Evolutionary conservation across 164 flowering plant genomes (phyloP).

Genomic region (Umbellularia californica): DNA sequence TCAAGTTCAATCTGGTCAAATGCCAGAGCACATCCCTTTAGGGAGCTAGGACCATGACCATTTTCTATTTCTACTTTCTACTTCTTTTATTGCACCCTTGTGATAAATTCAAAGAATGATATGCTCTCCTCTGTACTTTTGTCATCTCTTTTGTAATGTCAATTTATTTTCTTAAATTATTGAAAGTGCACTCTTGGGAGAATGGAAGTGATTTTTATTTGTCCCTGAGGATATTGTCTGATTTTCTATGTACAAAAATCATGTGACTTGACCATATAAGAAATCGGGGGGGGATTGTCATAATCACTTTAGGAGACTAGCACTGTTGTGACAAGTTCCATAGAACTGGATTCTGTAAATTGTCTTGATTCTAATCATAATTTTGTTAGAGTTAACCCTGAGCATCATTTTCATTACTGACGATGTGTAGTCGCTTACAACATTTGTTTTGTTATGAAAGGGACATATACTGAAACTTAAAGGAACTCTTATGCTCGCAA

Average conservation of each 20-base stretch:
- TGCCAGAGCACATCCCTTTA: not conserved
- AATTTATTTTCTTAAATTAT: no score
- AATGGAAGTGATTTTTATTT: no score
- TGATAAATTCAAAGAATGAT: no score
- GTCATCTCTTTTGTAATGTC: no score
- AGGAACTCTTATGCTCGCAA: constrained; percentile 94
- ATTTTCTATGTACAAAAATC: no score
- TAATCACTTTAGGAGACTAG: not conserved
- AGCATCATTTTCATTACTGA: not conserved
- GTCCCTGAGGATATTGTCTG: no score
- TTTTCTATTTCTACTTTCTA: no score
- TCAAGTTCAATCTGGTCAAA: not conserved
- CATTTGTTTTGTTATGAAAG: constrained; percentile 29
- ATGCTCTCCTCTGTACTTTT: no score
- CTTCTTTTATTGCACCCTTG: no score
- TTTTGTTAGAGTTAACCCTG: not conserved
- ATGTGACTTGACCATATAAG: no score
- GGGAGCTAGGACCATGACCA: no score
- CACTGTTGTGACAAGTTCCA: not conserved
- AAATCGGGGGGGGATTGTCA: not conserved
- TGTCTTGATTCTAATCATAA: not conserved
- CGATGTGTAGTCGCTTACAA: not conserved
- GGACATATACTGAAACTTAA: constrained; percentile 92
- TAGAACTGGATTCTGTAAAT: not conserved
- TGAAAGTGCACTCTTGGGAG: no score